phyloP scores from a whole-genome alignment of 2,329 filamentous ascomycete genomes.

The Metarhizium guizhouense region DNA sequence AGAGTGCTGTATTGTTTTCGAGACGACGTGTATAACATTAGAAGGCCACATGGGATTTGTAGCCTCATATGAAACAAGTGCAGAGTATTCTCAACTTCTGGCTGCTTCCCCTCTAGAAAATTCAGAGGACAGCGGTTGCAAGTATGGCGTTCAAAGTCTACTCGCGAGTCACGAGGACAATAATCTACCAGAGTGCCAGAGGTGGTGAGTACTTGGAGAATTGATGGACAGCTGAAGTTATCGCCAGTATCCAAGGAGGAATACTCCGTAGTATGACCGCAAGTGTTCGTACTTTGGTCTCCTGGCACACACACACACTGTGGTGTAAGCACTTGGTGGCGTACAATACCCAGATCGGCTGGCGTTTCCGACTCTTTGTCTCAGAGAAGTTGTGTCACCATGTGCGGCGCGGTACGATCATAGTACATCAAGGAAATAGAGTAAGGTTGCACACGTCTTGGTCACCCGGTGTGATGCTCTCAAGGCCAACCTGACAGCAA shows the following conservation, averaged over 20 bases:
- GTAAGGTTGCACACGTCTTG: neutral
- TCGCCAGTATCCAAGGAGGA: neutral
- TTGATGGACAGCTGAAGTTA: neutral
- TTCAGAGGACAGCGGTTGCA: no score
- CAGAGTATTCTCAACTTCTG: neutral
- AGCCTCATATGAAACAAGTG: neutral
- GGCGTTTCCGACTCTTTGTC: slow-evolving; percentile 2
- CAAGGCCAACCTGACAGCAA: neutral
- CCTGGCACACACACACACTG: neutral
- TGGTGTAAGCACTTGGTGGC: neutral
- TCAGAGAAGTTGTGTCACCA: neutral
- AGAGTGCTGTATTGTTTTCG: neutral
- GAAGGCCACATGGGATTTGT: neutral
- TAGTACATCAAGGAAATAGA: neutral
- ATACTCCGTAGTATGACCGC: neutral
- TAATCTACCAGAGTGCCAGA: neutral
- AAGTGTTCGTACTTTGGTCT: neutral
- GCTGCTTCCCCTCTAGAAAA: no score
- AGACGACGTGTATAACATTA: neutral
- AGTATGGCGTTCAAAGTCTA: neutral
- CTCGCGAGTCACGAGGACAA: neutral
- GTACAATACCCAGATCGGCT: slow-evolving; percentile 4
- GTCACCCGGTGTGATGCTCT: neutral
- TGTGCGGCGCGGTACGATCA: neutral
- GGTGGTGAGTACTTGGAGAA: neutral